A percentile compares a stretch with the other conserved stretches of the same genome.
Conservation (phyloP, 495 filamentous ascomycete species). For the Tetracladium setigerum region DNA sequence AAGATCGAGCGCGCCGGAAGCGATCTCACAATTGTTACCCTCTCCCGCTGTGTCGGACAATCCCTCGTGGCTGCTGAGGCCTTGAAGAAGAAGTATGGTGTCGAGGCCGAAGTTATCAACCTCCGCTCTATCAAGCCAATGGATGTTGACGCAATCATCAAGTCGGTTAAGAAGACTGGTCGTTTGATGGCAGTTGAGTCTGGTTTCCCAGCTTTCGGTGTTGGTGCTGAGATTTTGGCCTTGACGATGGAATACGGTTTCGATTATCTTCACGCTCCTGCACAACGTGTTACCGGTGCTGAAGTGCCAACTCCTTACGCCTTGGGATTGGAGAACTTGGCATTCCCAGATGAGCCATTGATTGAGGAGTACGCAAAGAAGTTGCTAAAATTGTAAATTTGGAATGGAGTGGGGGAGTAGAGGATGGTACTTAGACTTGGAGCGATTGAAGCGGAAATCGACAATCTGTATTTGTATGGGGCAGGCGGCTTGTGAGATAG, state of each 20-base stretch:
- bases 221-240: conserved; percentile 85
- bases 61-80: conserved; percentile 78
- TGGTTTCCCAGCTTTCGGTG: conserved; percentile 91
- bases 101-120: conserved; percentile 96
- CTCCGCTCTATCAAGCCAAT: conserved; percentile 94
- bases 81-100: conserved; percentile 91
- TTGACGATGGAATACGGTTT: conserved; percentile 96
- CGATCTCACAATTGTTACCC: conserved; percentile 89
- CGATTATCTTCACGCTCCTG: conserved; percentile 91
- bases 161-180: conserved; percentile 97
- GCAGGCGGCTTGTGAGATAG: conserved; percentile 17
- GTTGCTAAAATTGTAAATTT: conserved; percentile 19
- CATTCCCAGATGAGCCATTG: conserved; percentile 78
- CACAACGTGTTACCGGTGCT: conserved; percentile 87
- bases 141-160: conserved; percentile 88
- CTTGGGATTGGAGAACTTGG: conserved; percentile 77
- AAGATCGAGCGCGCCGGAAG: conserved; percentile 96
- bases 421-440: neutral
- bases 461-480: conserved; percentile 18
- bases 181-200: conserved; percentile 88
- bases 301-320: conserved; percentile 96
- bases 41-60: conserved; percentile 94
- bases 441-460: too few relatives aligned
- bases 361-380: conserved; percentile 45
- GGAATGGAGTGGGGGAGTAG: neutral